Evolutionary conservation across 2,329 filamentous ascomycete species (phyloP).

Genomic region (Diaporthe nobilis): DNA sequence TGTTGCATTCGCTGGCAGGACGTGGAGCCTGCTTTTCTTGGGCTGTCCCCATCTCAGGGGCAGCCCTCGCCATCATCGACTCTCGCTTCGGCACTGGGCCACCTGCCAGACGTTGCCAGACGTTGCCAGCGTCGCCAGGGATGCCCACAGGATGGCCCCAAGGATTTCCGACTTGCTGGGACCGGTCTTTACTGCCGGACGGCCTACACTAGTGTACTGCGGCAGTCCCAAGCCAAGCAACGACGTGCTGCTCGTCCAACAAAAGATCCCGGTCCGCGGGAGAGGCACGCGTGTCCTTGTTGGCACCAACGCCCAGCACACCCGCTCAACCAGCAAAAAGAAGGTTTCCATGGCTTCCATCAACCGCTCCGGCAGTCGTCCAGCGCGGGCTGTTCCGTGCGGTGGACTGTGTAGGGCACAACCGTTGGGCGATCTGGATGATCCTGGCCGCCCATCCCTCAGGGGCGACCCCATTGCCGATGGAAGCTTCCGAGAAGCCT

Average conservation of each 20-base stretch:
- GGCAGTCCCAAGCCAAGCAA: no score
- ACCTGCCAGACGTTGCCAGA: neutral
- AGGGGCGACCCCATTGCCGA: neutral
- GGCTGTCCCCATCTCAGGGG: conserved; percentile 6
- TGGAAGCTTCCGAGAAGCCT: conserved; percentile 7
- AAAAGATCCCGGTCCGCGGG: neutral
- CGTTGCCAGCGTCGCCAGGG: neutral
- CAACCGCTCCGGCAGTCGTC: neutral
- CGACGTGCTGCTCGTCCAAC: neutral
- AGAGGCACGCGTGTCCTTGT: neutral
- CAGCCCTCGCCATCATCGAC: neutral
- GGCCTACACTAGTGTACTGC: neutral
- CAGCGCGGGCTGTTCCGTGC: neutral
- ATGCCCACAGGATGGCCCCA: neutral
- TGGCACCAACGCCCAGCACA: neutral
- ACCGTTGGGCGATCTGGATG: conserved; percentile 13
- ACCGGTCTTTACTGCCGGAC: conserved; percentile 8
- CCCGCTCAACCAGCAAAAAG: neutral
- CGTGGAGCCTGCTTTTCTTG: conserved; percentile 7
- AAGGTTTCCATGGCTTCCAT: conserved; percentile 10
- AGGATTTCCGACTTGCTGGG: conserved; percentile 18
- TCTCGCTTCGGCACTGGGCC: conserved; percentile 12
- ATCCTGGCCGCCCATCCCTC: conserved; percentile 1
- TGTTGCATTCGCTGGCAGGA: conserved; percentile 2
- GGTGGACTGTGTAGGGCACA: neutral